Evolutionary conservation across 2,329 filamentous ascomycete species (phyloP).

Genomic region (Tolypocladium tundrense): DNA sequence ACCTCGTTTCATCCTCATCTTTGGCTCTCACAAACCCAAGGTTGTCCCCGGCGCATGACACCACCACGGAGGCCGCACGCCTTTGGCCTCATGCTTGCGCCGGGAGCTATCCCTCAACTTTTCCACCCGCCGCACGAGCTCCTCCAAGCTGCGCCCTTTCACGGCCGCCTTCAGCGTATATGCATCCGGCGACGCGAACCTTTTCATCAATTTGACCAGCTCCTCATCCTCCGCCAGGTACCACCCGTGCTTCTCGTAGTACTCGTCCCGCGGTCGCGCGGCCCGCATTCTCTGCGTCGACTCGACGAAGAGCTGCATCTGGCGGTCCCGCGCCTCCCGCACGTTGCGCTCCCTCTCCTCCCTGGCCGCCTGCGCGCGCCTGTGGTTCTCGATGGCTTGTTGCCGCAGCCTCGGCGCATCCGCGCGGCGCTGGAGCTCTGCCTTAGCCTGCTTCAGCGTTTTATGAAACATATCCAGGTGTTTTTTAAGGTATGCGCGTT

Average conservation of each 20-base stretch:
- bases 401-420: neutral
- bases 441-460: neutral
- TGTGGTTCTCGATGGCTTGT: neutral
- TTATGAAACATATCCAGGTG: neutral
- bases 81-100: slow-evolving; percentile 8
- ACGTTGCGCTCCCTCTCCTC: slow-evolving; percentile 1
- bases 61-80: slow-evolving; percentile 13
- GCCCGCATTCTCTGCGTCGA: slow-evolving; percentile 6
- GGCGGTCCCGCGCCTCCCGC: slow-evolving; percentile 1
- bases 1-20: neutral
- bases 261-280: slow-evolving; percentile 2
- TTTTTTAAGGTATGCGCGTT: neutral
- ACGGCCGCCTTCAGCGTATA: slow-evolving; percentile 6
- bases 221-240: slow-evolving; percentile 14
- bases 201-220: slow-evolving; percentile 14
- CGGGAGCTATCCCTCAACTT: slow-evolving; percentile 11
- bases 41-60: slow-evolving; percentile 7
- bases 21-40: neutral
- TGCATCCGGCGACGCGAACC: slow-evolving; percentile 5
- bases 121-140: slow-evolving; percentile 10
- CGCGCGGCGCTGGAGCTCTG: neutral
- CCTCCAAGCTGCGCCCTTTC: slow-evolving; percentile 7
- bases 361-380: neutral
- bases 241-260: slow-evolving; percentile 15
- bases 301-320: slow-evolving; percentile 8